These are phyloP conservation scores for Pharus latifolius DNA, from an alignment of 176 grass and related monocot species.

Conservation along the genomic window DNA sequence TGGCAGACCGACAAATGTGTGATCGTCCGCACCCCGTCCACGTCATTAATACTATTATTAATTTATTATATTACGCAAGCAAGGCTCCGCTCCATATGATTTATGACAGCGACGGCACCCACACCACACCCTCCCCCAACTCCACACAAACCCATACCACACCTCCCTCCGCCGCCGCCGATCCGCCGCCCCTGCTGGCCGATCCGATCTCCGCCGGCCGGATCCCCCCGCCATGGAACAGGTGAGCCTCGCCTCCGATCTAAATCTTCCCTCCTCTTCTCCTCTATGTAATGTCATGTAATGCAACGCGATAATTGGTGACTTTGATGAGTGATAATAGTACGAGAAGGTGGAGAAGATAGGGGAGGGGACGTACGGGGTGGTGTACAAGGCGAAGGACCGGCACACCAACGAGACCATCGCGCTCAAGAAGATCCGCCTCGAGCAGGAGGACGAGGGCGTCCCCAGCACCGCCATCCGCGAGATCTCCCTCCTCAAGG, in stretches of 20 bases:
- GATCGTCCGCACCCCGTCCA: too few species aligned
- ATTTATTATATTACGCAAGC: not conserved
- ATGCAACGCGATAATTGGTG: too few species aligned
- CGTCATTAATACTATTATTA: not conserved
- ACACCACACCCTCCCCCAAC: not conserved
- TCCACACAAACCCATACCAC: not conserved
- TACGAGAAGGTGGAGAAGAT: slow-evolving; percentile 93
- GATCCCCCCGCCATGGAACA: slow-evolving; percentile 39
- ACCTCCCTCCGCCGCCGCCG: not conserved
- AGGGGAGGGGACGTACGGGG: slow-evolving; percentile 80
- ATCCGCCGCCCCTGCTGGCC: not conserved
- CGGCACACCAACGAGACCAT: slow-evolving; percentile 56
- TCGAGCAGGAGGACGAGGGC: slow-evolving; percentile 66
- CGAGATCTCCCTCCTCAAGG: slow-evolving; percentile 87
- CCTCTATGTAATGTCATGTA: too few species aligned
- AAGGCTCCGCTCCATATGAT: not conserved
- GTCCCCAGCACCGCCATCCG: slow-evolving; percentile 84
- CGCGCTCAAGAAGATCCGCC: slow-evolving; percentile 80
- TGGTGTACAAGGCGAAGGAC: slow-evolving; percentile 76
- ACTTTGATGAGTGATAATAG: too few species aligned
- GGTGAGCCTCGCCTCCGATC: slow-evolving; percentile 26
- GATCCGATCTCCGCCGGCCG: not conserved
- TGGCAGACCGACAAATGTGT: not conserved
- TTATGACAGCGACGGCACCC: slow-evolving; percentile 6
- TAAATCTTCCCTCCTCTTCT: too few species aligned